Conservation (phyloP, 1,139 yeast species). For the Taphrina pruni region DNA sequence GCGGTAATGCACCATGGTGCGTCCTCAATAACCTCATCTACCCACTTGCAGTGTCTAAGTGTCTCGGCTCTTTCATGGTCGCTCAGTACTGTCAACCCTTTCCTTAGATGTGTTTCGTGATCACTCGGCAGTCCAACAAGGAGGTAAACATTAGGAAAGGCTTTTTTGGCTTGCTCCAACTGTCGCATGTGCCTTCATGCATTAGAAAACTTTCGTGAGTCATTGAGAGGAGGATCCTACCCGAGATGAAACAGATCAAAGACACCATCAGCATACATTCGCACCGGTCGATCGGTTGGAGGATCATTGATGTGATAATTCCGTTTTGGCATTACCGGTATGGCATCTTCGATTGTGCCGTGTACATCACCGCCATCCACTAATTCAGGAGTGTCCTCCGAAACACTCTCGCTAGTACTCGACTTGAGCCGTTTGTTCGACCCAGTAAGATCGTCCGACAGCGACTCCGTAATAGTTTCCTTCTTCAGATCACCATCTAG, state of each 20-base stretch:
- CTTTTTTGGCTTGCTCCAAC: slow-evolving; percentile 91
- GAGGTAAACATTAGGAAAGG: slow-evolving; percentile 80
- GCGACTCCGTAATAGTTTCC: not conserved
- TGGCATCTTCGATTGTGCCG: slow-evolving; percentile 32
- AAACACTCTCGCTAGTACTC: not conserved
- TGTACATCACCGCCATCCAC: slow-evolving; percentile 2
- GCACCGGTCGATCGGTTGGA: slow-evolving; percentile 80
- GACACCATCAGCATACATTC: slow-evolving; percentile 96
- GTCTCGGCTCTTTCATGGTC: slow-evolving; percentile 91
- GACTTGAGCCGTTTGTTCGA: slow-evolving; percentile 18
- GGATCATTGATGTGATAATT: slow-evolving; percentile 67
- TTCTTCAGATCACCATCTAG: not conserved
- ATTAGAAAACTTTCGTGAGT: not conserved
- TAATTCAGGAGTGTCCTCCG: not conserved
- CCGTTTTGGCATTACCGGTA: slow-evolving; percentile 22
- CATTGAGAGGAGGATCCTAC: not conserved
- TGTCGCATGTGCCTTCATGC: slow-evolving; percentile 77
- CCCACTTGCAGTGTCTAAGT: slow-evolving; percentile 91
- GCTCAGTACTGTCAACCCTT: slow-evolving; percentile 88
- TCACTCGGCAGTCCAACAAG: slow-evolving; percentile 94
- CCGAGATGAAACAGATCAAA: slow-evolving; percentile 96
- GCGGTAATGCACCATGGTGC: slow-evolving; percentile 97
- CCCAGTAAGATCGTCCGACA: not conserved
- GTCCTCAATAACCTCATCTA: slow-evolving; percentile 89
- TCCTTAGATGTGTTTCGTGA: slow-evolving; percentile 84